phyloP scores from a whole-genome alignment of 2,329 filamentous ascomycete genomes.

The Sarocladiaceae sp. region DNA sequence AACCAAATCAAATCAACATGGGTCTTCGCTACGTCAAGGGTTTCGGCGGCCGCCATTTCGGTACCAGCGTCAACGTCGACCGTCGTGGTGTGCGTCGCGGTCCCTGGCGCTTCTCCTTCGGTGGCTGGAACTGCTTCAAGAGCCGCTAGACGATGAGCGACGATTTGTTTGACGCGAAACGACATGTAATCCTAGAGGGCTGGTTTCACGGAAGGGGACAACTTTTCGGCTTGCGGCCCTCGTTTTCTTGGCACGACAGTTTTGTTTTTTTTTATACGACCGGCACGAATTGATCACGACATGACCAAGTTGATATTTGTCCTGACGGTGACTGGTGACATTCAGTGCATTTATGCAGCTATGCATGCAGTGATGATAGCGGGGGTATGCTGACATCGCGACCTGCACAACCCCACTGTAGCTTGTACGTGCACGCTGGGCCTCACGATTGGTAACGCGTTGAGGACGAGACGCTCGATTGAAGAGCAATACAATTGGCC shows the following conservation, averaged over 20 bases:
- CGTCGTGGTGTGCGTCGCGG: constrained; percentile 41
- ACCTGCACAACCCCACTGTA: too few relatives aligned
- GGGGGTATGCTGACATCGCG: too few relatives aligned
- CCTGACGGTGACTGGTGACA: too few relatives aligned
- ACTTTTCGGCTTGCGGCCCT: neutral
- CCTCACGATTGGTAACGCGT: too few relatives aligned
- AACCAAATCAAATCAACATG: constrained; percentile 25
- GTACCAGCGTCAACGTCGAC: constrained; percentile 41
- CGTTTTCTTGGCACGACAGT: neutral
- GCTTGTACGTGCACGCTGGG: too few relatives aligned
- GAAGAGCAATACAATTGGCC: too few relatives aligned
- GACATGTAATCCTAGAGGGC: too few relatives aligned
- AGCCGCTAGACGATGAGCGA: constrained; percentile 8
- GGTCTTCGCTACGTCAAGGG: constrained; percentile 40
- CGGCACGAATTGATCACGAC: neutral
- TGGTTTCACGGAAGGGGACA: too few relatives aligned
- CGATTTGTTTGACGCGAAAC: neutral
- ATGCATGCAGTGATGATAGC: too few relatives aligned
- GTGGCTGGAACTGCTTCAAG: constrained; percentile 46
- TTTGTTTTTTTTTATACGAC: neutral
- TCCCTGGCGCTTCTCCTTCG: constrained; percentile 44
- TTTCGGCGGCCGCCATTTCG: constrained; percentile 42
- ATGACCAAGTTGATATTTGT: too few relatives aligned
- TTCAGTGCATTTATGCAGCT: too few relatives aligned
- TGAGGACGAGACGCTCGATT: too few relatives aligned